These are phyloP conservation scores for Furcasterigmium sp. DNA, from an alignment of 2,329 filamentous ascomycete species.

Conservation along the genomic window DNA sequence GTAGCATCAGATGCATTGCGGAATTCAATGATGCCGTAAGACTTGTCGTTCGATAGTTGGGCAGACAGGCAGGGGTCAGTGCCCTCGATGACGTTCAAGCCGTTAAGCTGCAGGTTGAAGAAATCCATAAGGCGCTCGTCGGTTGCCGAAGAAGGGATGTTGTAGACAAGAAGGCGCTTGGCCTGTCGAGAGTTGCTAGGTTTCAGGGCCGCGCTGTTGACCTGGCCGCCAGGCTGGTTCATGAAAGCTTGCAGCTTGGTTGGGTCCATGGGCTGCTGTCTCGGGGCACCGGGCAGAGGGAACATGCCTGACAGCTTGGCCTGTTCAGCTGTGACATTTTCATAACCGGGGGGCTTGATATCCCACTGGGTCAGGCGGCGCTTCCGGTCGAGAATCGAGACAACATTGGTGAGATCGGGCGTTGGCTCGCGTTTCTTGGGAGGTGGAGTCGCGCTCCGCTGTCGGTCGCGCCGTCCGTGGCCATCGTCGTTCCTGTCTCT, in stretches of 20 bases:
- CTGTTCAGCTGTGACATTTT: slow-evolving; percentile 96
- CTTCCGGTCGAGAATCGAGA: slow-evolving; percentile 80
- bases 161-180: slow-evolving; percentile 85
- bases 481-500: slow-evolving; percentile 36
- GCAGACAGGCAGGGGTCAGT: slow-evolving; percentile 80
- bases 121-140: slow-evolving; percentile 76
- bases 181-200: slow-evolving; percentile 90
- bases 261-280: slow-evolving; percentile 93
- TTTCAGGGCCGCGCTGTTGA: slow-evolving; percentile 75
- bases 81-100: slow-evolving; percentile 83
- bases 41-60: slow-evolving; percentile 72
- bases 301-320: slow-evolving; percentile 99
- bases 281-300: slow-evolving; percentile 88
- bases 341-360: slow-evolving; percentile 96
- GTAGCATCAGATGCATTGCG: slow-evolving; percentile 83
- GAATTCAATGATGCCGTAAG: slow-evolving; percentile 88
- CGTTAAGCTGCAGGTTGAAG: slow-evolving; percentile 95
- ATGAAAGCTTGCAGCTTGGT: slow-evolving; percentile 92
- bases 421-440: slow-evolving; percentile 92
- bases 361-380: slow-evolving; percentile 98
- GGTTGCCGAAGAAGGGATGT: slow-evolving; percentile 66
- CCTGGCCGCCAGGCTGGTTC: slow-evolving; percentile 72
- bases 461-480: slow-evolving; percentile 44
- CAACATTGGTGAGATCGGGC: slow-evolving; percentile 83
- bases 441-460: slow-evolving; percentile 73